phyloP scores from a whole-genome alignment of 306 rosid genomes.

The Clitoria ternatea region DNA sequence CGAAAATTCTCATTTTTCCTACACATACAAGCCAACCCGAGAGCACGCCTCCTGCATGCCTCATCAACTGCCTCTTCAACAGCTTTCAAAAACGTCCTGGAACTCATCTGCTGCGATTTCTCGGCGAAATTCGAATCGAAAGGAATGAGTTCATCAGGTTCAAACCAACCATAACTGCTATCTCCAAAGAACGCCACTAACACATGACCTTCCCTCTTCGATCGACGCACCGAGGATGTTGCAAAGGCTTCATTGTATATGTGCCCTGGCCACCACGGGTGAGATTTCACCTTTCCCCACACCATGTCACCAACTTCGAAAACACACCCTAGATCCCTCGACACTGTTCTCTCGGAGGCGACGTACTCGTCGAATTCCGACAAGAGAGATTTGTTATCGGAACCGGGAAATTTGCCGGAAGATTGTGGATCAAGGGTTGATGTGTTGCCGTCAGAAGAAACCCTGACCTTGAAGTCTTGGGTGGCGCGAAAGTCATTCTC shows the following conservation, averaged over 20 bases:
- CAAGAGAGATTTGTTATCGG: conserved; percentile 46
- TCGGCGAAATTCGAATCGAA: conserved; percentile 64
- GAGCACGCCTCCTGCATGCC: conserved; percentile 61
- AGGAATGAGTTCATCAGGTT: conserved; percentile 73
- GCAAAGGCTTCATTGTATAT: conserved; percentile 73
- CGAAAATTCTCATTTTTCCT: conserved; percentile 58
- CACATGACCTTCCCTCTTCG: conserved; percentile 66
- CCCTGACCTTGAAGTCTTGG: conserved; percentile 34
- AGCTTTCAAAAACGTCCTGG: conserved; percentile 60
- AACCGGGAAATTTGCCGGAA: neutral
- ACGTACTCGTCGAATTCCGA: conserved; percentile 72
- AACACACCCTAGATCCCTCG: conserved; percentile 40
- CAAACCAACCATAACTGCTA: conserved; percentile 96
- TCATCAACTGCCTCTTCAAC: conserved; percentile 95
- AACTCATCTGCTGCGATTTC: conserved; percentile 65
- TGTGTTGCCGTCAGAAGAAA: conserved; percentile 21
- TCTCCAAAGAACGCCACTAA: conserved; percentile 93
- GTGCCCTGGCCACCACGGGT: conserved; percentile 99
- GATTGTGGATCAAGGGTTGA: neutral
- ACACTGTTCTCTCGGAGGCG: conserved; percentile 47
- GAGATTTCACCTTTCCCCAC: conserved; percentile 97
- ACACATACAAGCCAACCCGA: conserved; percentile 71
- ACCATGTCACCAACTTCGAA: conserved; percentile 85
- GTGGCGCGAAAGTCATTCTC: too few species aligned
- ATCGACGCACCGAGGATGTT: conserved; percentile 61